Conservation (phyloP, 768 basidiomycete species). For the Galerina marginata region DNA sequence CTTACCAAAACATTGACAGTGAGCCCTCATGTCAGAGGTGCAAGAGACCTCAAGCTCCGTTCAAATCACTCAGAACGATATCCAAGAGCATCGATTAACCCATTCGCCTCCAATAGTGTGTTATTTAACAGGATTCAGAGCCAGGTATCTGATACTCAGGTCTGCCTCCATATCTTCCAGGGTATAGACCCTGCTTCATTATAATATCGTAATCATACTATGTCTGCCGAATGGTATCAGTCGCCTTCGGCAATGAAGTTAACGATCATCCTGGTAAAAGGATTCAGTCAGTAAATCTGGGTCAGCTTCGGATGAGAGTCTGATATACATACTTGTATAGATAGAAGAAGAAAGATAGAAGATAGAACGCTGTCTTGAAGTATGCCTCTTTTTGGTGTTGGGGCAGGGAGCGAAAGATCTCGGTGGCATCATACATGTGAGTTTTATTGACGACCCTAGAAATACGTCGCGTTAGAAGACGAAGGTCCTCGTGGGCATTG, state of each 20-base stretch:
- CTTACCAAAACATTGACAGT: no score
- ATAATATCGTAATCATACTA: slow-evolving; percentile 14
- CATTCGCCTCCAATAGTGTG: slow-evolving; percentile 1
- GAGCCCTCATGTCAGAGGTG: no score
- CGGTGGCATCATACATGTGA: slow-evolving; percentile 99
- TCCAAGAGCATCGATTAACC: slow-evolving; percentile 6
- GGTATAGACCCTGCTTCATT: slow-evolving; percentile 16
- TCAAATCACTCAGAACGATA: no score
- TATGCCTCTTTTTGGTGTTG: slow-evolving; percentile 96
- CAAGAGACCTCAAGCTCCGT: no score
- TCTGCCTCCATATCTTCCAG: background rate
- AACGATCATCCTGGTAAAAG: slow-evolving; percentile 71
- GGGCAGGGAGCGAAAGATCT: slow-evolving; percentile 94
- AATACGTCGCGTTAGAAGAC: background rate
- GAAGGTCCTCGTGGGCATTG: background rate
- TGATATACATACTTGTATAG: slow-evolving; percentile 75
- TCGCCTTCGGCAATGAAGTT: slow-evolving; percentile 80
- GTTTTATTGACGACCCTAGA: slow-evolving; percentile 63
- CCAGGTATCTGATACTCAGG: background rate
- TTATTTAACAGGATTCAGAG: slow-evolving; percentile 5
- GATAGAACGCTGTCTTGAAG: slow-evolving; percentile 91
- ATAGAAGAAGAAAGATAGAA: slow-evolving; percentile 90
- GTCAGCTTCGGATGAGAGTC: background rate
- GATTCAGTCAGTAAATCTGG: background rate
- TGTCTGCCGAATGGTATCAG: slow-evolving; percentile 9